A percentile compares a stretch with the other conserved stretches of the same genome.
Conservation (phyloP, 169 alveolate genomes). For the Perkinsus olseni region DNA sequence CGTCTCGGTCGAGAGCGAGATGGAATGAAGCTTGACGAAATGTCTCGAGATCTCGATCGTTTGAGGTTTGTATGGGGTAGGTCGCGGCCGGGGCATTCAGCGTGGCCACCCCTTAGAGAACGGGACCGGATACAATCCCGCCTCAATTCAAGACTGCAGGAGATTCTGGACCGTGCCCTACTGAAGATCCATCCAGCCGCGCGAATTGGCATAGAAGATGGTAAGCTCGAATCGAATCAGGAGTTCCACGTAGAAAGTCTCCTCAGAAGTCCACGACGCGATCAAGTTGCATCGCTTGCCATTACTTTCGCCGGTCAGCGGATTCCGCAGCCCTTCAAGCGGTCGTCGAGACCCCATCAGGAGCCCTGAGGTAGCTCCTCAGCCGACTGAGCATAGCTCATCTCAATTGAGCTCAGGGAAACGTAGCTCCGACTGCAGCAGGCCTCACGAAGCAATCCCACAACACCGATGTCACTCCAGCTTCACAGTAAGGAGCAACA, state of each 20-base stretch:
- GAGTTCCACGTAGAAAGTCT: too few relatives aligned
- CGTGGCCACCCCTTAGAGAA: too few relatives aligned
- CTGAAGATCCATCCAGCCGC: neutral
- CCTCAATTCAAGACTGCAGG: neutral
- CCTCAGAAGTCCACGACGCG: neutral
- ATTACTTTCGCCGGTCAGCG: neutral
- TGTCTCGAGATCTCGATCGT: neutral
- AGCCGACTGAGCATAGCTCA: too few relatives aligned
- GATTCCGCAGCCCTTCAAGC: neutral
- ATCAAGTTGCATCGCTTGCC: neutral
- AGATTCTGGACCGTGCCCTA: neutral
- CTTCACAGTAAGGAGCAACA: too few relatives aligned
- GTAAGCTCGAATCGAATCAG: neutral
- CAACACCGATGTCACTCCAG: too few relatives aligned
- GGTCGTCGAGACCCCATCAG: neutral
- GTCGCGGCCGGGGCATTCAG: too few relatives aligned
- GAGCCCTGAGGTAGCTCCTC: neutral
- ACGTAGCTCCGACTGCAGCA: too few relatives aligned
- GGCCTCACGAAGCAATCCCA: too few relatives aligned
- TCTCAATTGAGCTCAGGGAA: too few relatives aligned
- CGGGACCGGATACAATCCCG: neutral
- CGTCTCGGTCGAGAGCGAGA: neutral
- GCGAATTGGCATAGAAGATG: neutral
- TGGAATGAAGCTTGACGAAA: neutral
- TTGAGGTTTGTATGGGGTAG: too few relatives aligned